Evolutionary conservation across 306 rosid genomes (phyloP).

Genomic region (Astragalus membranaceus): DNA sequence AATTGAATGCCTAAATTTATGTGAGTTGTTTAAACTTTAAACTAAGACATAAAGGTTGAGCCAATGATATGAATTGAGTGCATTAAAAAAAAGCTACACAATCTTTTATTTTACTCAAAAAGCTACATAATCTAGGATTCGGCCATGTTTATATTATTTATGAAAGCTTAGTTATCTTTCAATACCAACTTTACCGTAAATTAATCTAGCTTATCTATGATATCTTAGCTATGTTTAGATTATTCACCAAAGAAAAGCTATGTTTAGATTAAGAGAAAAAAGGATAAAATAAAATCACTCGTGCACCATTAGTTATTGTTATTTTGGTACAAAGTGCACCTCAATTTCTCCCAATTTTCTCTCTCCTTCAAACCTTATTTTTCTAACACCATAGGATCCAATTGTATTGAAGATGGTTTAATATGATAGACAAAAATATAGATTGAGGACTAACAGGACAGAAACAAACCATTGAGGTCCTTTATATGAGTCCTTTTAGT

Average conservation of each 20-base stretch:
- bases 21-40: neutral
- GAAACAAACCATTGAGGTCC: too few species aligned
- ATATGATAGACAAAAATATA: too few species aligned
- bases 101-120: neutral
- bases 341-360: too few species aligned
- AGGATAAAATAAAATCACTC: neutral
- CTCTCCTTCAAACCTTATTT: too few species aligned
- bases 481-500: too few species aligned
- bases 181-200: slow-evolving; percentile 10
- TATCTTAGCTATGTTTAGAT: neutral
- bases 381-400: too few species aligned
- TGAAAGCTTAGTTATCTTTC: slow-evolving; percentile 21
- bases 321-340: too few species aligned
- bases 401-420: too few species aligned
- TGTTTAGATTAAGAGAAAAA: neutral
- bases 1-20: slow-evolving; percentile 23
- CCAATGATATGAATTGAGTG: slow-evolving; percentile 13
- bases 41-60: slow-evolving; percentile 22
- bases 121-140: slow-evolving; percentile 16
- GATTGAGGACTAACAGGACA: too few species aligned
- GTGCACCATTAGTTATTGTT: neutral
- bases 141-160: slow-evolving; percentile 20
- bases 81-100: slow-evolving; percentile 16
- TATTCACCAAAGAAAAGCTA: neutral
- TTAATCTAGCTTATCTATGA: neutral